Evolutionary conservation across 192 early-diverging fungal genomes (phyloP), one percentile per base, ranked within the genome.

Genomic region (Spizellomyces sp.): DNA sequence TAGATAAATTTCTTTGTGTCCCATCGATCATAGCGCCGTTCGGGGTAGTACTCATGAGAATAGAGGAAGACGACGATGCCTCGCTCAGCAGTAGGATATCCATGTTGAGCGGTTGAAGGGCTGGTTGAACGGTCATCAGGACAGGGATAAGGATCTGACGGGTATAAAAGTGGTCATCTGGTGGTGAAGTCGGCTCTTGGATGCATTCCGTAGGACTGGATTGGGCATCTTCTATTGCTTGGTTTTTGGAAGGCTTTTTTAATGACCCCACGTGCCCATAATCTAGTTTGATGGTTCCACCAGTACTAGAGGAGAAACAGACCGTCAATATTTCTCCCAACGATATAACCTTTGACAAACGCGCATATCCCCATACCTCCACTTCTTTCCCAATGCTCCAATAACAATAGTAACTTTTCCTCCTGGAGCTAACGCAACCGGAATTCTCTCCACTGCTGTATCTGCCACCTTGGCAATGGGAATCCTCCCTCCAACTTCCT

Each of bases 341-440:
- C 27, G 27, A 36, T 36, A 3, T 36, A 36, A 36, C 27, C 3
- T 36, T 36, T 36, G 3, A 36, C 27, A 36, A 36, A 36, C 27
- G 27, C 27, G 46, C 4, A 36, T 22, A 50, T 55, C 56, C 19
- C 67, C 76, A 47, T 81, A 90, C 88, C 90, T 90, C 65, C 80
- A 79, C 41, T 79, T 77, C 67, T 94, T 94, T 19, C 92, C 92
- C 81, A 84, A 91, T 5, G 91, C 81, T 45, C 88, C 89, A 14
- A 93, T 82, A 46, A 73, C 81, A 42, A 94, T 68, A 12, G 77
- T 79, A 14, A 55, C 69, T 2, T 48, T 62, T 17, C 82, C 86
- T 27, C 89, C 87, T 22, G 82, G 84, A 4, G 79, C 73, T 42
- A 92, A 71, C 17, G 73, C 66, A 14, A 85, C 70, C 17, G 79